Base-by-base conservation (phyloP, 1,284 basidiomycete species). In the Ceratobasidium sp. region DNA sequence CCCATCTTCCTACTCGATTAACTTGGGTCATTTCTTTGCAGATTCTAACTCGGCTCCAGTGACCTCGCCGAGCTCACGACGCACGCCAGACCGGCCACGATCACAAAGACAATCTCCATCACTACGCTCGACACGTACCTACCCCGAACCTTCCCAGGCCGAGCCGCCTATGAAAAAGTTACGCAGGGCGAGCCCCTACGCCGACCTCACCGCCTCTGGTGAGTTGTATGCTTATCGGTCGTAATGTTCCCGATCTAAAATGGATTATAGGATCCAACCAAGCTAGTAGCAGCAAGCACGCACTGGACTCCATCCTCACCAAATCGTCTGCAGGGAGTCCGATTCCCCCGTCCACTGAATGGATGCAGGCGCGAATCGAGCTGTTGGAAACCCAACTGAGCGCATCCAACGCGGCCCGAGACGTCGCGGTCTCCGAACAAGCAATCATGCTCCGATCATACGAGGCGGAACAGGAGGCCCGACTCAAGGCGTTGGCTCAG, bases 401-500 rank as follows among this genome's bases (percentile, higher is more conserved):
- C 33, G 35, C 62, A 12, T 33, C 64, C n/a, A 65, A 35, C 35
- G 52, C 73, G n/a, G 73, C 73, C n/a, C 73, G 73, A 20, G 62
- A 76, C 23, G 33, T 76, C n/a, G 73, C 73, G 10, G 18, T 76
- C 23, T 76, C 73, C 1, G 73, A 76, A 38, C 62, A 76, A 23
- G n/a, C 33, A 1, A 52, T 76, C 14, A 48, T 48, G 10, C 33
- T 33, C 16, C 44, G 23, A 57, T 62, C 62, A 8, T 48, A 55
- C 5, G 33, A 76, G 38, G 38, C 73, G 10, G 73, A 76, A n/a
- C 16, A 55, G 46, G 18, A 66, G 35, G 73, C 73, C 20, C 73
- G 73, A 23, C 73, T 50, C 23, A 33, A 59, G 33, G 73, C 73
- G 27, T 20, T 76, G 35, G 38, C 62, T 7, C 62, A 76, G 38